A percentile compares a stretch with the other conserved stretches of the same genome.
These are phyloP conservation scores for Vitis rupestris DNA, from an alignment of 164 flowering plant species.

Conservation along the genomic window DNA sequence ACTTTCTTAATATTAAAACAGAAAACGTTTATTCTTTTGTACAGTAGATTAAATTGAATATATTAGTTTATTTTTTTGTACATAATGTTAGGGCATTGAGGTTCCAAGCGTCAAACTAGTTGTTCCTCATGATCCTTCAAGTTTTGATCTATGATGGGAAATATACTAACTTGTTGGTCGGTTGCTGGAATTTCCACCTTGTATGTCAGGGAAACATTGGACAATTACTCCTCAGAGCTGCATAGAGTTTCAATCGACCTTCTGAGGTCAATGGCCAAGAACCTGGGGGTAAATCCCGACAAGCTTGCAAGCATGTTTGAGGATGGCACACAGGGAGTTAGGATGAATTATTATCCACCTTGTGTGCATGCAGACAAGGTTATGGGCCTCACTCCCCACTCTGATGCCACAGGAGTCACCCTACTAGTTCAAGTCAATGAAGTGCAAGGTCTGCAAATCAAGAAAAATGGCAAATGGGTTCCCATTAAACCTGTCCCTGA, in stretches of 20 bases:
- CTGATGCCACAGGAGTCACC: constrained; percentile 45
- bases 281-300: constrained; percentile 29
- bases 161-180: background rate
- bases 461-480: constrained; percentile 43
- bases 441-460: constrained; percentile 49
- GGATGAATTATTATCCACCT: constrained; percentile 51
- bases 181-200: background rate
- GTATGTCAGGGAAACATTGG: constrained; percentile 30
- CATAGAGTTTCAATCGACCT: constrained; percentile 14
- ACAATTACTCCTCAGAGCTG: constrained; percentile 36
- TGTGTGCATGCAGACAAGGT: constrained; percentile 41
- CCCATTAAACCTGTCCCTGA: constrained; percentile 38
- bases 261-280: constrained; percentile 31
- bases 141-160: background rate
- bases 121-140: no score
- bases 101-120: no score
- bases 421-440: constrained; percentile 42
- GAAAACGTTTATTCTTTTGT: no score
- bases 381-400: constrained; percentile 48
- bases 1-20: no score
- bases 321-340: constrained; percentile 23
- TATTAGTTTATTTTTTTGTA: background rate
- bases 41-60: no score
- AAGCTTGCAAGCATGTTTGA: constrained; percentile 26
- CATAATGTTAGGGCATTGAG: no score